Evolutionary conservation across 1,284 basidiomycete genomes (phyloP).

Genomic region (Cryptococcus hybrid): DNA sequence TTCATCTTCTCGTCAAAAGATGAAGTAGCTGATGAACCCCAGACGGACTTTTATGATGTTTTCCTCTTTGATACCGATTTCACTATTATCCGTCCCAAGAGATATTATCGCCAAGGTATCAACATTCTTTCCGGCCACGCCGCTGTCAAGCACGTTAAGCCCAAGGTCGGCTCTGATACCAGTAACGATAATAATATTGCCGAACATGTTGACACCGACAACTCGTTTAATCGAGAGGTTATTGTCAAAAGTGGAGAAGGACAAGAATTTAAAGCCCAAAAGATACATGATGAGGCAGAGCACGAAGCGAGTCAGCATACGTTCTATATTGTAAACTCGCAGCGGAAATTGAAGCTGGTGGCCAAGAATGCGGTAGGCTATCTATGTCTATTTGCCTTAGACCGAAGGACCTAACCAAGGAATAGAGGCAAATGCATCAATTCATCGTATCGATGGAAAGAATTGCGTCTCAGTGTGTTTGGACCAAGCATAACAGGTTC

Average conservation of each 20-base stretch:
- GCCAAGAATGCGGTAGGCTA: constrained; percentile 79
- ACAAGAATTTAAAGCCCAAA: constrained; percentile 22
- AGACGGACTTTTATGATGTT: constrained; percentile 84
- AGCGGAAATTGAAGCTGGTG: constrained; percentile 81
- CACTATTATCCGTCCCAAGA: constrained; percentile 62
- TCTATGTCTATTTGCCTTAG: too few relatives aligned
- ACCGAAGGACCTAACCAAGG: neutral
- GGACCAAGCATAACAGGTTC: constrained; percentile 79
- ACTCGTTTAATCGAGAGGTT: constrained; percentile 32
- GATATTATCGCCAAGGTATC: constrained; percentile 45
- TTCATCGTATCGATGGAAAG: constrained; percentile 93
- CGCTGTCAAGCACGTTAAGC: constrained; percentile 12
- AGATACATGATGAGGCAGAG: constrained; percentile 31
- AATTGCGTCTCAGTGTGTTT: constrained; percentile 73
- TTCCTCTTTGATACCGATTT: constrained; percentile 93
- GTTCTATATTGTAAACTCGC: constrained; percentile 90
- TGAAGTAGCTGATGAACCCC: too few relatives aligned
- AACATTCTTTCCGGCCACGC: constrained; percentile 32
- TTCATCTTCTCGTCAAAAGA: too few relatives aligned
- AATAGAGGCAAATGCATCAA: constrained; percentile 90
- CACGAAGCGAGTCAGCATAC: constrained; percentile 65
- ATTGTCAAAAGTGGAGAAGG: constrained; percentile 29
- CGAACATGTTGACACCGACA: constrained; percentile 28
- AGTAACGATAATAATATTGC: constrained; percentile 16
- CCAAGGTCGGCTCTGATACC: too few relatives aligned